Evolutionary conservation across 108 stramenopile species (phyloP).

Genomic region (Cyclostephanos invisitatus): DNA sequence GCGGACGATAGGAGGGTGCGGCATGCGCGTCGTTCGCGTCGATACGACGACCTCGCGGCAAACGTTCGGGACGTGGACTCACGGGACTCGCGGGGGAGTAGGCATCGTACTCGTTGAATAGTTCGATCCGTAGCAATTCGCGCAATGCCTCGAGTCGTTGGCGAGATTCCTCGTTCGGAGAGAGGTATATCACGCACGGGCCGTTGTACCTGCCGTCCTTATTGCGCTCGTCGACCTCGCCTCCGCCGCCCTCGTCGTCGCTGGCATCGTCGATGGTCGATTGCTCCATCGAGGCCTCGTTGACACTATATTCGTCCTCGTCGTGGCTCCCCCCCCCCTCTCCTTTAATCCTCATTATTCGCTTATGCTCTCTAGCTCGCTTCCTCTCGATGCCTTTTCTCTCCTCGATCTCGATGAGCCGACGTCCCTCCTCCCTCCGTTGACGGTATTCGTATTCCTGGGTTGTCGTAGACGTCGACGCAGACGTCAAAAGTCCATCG

Average conservation of each 20-base stretch:
- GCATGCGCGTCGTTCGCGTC: not conserved
- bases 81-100: constrained; percentile 48
- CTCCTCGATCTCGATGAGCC: constrained; percentile 62
- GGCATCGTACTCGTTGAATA: constrained; percentile 49
- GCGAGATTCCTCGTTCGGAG: constrained; percentile 66
- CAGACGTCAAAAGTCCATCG: not conserved
- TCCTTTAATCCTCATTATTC: not conserved
- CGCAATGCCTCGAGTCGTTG: constrained; percentile 51
- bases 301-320: constrained; percentile 11
- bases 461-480: not conserved
- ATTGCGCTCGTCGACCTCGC: not conserved
- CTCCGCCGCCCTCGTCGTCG: constrained; percentile 6
- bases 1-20: constrained; percentile 50
- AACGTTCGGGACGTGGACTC: constrained; percentile 46
- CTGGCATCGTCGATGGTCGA: not conserved
- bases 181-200: constrained; percentile 72
- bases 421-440: constrained; percentile 44
- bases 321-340: constrained; percentile 14
- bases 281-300: not conserved
- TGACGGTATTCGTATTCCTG: constrained; percentile 27
- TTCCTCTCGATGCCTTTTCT: constrained; percentile 44
- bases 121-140: constrained; percentile 39
- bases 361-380: constrained; percentile 38
- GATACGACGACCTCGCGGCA: constrained; percentile 35
- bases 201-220: constrained; percentile 61